phyloP scores from a whole-genome alignment of 805 yeast genomes.

The Saccharomyces jurei region DNA sequence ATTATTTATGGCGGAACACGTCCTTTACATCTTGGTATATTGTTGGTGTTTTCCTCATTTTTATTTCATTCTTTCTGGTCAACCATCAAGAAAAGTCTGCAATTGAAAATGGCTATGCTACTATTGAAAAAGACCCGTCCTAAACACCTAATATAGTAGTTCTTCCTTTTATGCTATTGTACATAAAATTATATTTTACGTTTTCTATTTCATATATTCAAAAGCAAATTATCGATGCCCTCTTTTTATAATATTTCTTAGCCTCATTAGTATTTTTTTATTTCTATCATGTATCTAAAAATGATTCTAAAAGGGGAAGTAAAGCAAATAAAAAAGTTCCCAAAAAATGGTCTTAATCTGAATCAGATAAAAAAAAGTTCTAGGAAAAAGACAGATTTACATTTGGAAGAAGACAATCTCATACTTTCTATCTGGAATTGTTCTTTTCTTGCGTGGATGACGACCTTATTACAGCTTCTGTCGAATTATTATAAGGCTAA shows the following conservation, averaged over 20 bases:
- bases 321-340: neutral
- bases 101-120: neutral
- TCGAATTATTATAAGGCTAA: slow-evolving; percentile 26
- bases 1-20: slow-evolving; percentile 48
- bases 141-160: neutral
- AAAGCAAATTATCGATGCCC: neutral
- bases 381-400: neutral
- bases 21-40: slow-evolving; percentile 50
- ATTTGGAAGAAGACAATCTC: neutral
- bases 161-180: neutral
- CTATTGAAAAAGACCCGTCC: neutral
- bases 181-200: neutral
- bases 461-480: slow-evolving; percentile 19
- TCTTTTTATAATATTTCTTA: neutral
- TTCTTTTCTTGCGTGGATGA: slow-evolving; percentile 8
- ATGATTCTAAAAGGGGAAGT: neutral
- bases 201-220: neutral
- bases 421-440: neutral
- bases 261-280: neutral
- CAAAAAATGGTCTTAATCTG: neutral
- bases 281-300: neutral
- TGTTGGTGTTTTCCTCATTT: slow-evolving; percentile 70
- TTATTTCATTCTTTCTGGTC: slow-evolving; percentile 68
- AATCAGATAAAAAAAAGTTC: neutral
- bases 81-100: slow-evolving; percentile 42